Base-by-base conservation (phyloP, 805 yeast genomes). In the Ogataea methanolica region DNA sequence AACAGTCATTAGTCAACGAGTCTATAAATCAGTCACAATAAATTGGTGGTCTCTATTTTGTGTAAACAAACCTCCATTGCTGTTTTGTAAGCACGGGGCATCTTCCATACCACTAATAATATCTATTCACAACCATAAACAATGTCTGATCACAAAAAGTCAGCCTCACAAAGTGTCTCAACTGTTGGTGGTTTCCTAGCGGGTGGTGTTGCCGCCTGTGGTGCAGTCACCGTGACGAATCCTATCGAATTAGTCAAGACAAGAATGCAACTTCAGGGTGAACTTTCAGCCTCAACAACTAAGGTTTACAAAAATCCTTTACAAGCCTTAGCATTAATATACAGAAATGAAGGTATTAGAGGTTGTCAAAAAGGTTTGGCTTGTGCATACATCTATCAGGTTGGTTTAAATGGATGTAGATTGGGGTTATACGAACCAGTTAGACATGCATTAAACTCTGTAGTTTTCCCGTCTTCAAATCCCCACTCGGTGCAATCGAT, bases 261-360 rank as follows among this genome's bases (percentile, higher is more conserved):
- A 8, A 74, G 98, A 70, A 87, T 92, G 96, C 99, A 94, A 67
- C 73, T 94, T 41, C 97, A 94, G 67, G 99, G 99, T 50, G 98
- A 94, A 68, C 73, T 92, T 44, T 71, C 79, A 12, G 74, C 83
- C 14, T 65, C 73, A 33, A 73, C 70, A 5, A 70, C 75, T 37
- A 72, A 61, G 46, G 56, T 76, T 21, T 94, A 92, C 67, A 85
- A 76, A 56, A 92, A 94, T 58, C 91, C 96, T 11, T 56, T 87
- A 34, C 98, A 94, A 68, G 96, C 96, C 1, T 70, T 91, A 54
- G 75, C 65, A 0, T 76, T 83, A 12, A 88, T 92, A 48, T 82
- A 71, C 63, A 76, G 75, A 59, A 80, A 84, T 57, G 99, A 94
- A 68, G 99, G 99, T 36, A 59, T 92, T 33, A 71, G 82, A 47